Conservation (phyloP, 345 rosid genomes). For the Luvunga scandens region DNA sequence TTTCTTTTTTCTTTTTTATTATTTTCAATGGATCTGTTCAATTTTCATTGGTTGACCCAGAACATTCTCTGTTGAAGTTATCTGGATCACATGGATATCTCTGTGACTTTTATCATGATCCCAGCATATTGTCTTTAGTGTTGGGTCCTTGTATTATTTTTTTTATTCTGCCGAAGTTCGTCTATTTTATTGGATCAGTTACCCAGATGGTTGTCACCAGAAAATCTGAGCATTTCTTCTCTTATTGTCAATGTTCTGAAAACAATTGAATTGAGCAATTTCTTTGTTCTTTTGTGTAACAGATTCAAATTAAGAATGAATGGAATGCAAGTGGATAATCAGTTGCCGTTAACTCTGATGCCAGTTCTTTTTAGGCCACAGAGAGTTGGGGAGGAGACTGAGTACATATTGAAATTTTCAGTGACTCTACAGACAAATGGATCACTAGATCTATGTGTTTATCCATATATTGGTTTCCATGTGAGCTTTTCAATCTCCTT, state of each 20-base stretch:
- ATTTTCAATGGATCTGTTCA: not conserved
- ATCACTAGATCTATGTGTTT: conserved; percentile 71
- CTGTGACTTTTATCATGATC: not conserved
- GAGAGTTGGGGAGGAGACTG: conserved; percentile 64
- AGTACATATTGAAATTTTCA: conserved; percentile 72
- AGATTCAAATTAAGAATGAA: conserved; percentile 85
- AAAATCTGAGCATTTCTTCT: conserved; percentile 6
- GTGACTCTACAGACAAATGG: conserved; percentile 80
- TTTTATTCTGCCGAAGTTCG: not conserved
- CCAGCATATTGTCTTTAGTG: not conserved
- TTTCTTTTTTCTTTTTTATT: no score
- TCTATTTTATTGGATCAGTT: not conserved
- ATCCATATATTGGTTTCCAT: conserved; percentile 82
- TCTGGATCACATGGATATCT: not conserved
- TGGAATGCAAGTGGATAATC: conserved; percentile 94
- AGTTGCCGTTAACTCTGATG: conserved; percentile 86
- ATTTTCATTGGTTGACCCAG: not conserved
- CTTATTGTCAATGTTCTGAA: not conserved
- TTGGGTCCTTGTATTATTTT: no score
- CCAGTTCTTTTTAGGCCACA: conserved; percentile 98
- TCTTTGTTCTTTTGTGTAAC: conserved; percentile 17
- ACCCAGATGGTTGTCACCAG: not conserved
- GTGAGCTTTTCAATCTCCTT: conserved; percentile 37
- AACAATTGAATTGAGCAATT: conserved; percentile 2
- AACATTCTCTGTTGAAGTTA: not conserved